Evolutionary conservation across 1,139 yeast species (phyloP).

Genomic region (Suhomyces kunorum): DNA sequence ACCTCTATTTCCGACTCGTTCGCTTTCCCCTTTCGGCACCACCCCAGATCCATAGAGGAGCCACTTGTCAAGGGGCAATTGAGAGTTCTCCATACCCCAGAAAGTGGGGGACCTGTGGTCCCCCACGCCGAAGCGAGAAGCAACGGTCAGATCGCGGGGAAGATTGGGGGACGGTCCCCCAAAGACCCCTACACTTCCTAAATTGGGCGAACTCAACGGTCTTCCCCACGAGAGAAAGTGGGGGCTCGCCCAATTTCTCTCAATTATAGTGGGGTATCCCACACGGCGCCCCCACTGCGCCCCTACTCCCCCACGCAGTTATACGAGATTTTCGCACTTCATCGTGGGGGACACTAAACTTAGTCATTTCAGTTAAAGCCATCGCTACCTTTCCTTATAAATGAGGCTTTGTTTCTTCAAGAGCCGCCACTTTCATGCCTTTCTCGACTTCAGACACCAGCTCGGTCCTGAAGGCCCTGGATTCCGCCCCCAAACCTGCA

Average conservation of each 20-base stretch:
- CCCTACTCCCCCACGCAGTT: background rate
- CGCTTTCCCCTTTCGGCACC: too few relatives aligned
- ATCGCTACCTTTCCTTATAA: conserved; percentile 3
- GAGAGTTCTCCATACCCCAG: background rate
- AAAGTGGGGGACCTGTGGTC: background rate
- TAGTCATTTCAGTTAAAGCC: background rate
- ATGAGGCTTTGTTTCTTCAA: too few relatives aligned
- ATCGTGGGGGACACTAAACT: background rate
- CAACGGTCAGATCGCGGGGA: conserved; percentile 1
- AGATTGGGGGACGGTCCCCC: background rate
- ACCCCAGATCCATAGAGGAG: too few relatives aligned
- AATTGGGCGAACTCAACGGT: too few relatives aligned
- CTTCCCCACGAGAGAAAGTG: too few relatives aligned
- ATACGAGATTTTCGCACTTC: background rate
- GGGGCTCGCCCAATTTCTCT: background rate
- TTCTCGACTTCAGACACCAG: conserved; percentile 1
- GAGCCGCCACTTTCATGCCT: too few relatives aligned
- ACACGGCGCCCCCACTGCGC: background rate
- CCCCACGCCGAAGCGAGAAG: background rate
- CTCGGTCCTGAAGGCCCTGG: conserved; percentile 1
- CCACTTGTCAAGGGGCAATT: too few relatives aligned
- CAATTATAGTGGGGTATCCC: too few relatives aligned
- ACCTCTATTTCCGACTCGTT: too few relatives aligned
- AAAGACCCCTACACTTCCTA: too few relatives aligned
- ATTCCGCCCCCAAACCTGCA: background rate